Evolutionary conservation across 768 basidiomycete species (phyloP).

Genomic region (Lentinula edodes): DNA sequence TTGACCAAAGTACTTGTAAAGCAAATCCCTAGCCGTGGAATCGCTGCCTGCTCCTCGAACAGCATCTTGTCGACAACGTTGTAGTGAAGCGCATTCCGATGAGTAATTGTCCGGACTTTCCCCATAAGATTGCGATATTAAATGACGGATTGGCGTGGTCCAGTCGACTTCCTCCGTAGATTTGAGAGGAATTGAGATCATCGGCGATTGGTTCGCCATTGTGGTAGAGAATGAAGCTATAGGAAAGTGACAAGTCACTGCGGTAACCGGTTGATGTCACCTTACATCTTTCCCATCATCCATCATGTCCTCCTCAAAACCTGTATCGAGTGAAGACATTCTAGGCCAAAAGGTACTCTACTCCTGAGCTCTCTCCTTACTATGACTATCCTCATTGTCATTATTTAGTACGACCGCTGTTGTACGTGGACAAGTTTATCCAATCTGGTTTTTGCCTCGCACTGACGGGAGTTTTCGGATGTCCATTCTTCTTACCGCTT

Average conservation of each 20-base stretch:
- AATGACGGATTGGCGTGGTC: constrained; percentile 78
- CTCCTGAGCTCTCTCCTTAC: background rate
- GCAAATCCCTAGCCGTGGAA: constrained; percentile 86
- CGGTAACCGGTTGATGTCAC: constrained; percentile 2
- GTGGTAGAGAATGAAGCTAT: background rate
- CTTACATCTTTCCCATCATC: constrained; percentile 3
- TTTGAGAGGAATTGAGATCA: constrained; percentile 91
- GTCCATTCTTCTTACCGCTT: background rate
- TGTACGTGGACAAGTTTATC: constrained; percentile 42
- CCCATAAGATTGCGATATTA: constrained; percentile 89
- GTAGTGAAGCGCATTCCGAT: constrained; percentile 77
- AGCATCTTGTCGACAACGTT: constrained; percentile 92
- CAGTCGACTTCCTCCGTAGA: constrained; percentile 96
- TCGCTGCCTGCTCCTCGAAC: constrained; percentile 96
- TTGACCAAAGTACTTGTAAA: constrained; percentile 99
- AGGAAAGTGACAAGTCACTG: background rate
- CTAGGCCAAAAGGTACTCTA: constrained; percentile 79
- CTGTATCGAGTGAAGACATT: constrained; percentile 83
- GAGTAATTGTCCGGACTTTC: constrained; percentile 89
- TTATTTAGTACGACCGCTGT: constrained; percentile 74
- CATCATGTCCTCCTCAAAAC: constrained; percentile 51
- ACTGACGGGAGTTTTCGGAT: constrained; percentile 6
- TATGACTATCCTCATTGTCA: background rate
- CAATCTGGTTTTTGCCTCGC: constrained; percentile 18
- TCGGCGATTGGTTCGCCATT: constrained; percentile 80